Evolutionary conservation across 2,329 filamentous ascomycete species (phyloP), one percentile per base, ranked within the genome.

Genomic region (Alternaria rosae): DNA sequence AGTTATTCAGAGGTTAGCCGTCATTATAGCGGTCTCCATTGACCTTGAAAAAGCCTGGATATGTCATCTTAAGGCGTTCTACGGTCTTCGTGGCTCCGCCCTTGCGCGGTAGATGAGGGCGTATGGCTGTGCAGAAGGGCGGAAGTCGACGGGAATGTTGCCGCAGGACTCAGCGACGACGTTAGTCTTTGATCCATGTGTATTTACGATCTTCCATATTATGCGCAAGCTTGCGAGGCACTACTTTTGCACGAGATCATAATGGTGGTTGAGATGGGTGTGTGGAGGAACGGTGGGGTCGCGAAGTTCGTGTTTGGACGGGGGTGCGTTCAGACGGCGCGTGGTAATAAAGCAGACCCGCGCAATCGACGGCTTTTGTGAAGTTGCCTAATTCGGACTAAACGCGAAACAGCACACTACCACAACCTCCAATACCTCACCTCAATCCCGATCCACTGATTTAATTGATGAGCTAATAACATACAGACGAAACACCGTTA

Each of bases 41-140:
- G 25, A 32, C 6, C 15, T 9, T 26, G 2, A 10, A 1, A 2
- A 1, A 7, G n/a, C 15, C 9, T 38, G 30, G 12, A 5, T 12
- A 30, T 6, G 20, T 6, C n/a, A 9, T 11, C 17, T 2, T 15
- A 23, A 25, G 20, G 17, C n/a, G n/a, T 32, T 17, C 30, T 42
- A 6, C 28, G 3, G 10, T n/a, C 13, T 35, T 8, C 20, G 20
- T 17, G 15, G 20, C 3, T 60, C 23, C 35, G 57, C 57, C 52
- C 52, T 60, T 17, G 4, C 8, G 35, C 25, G 6, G 23, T 12
- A 8, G 15, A 1, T 21, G 43, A 60, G 57, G 53, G 58, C 58
- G 58, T 35, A 44, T 51, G 28, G 45, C 38, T 41, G 47, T 17
- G 56, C 48, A 54, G 17, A 54, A 59, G 56, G 48, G 56, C 56